Conservation (phyloP, 768 basidiomycete species). For the Porphyrellus cyaneotinctus region DNA sequence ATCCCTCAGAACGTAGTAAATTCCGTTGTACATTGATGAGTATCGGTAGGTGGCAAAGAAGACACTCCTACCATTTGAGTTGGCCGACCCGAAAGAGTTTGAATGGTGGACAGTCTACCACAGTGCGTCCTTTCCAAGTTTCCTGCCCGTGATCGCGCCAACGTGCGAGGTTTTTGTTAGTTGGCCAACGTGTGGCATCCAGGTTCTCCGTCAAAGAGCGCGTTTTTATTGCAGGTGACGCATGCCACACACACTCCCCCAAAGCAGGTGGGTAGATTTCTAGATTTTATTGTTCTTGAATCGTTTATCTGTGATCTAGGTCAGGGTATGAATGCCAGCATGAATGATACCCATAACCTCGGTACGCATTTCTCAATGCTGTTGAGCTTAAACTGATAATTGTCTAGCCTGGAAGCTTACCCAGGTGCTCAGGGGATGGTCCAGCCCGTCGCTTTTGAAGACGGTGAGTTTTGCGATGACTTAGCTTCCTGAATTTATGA, state of each 20-base stretch:
- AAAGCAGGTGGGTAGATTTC: conserved; percentile 47
- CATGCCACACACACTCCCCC: conserved; percentile 66
- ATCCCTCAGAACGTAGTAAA: not conserved
- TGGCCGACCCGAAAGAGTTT: conserved; percentile 45
- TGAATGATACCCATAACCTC: conserved; percentile 73
- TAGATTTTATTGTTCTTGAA: not conserved
- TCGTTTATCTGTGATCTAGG: conserved; percentile 33
- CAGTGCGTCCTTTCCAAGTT: conserved; percentile 37
- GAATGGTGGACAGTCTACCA: conserved; percentile 76
- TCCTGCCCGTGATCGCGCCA: not conserved
- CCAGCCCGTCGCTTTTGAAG: conserved; percentile 35
- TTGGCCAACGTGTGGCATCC: conserved; percentile 72
- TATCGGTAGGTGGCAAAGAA: conserved; percentile 47
- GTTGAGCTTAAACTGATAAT: conserved; percentile 46
- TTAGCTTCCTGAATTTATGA: not conserved
- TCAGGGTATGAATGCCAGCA: conserved; percentile 76
- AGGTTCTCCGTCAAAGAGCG: conserved; percentile 56
- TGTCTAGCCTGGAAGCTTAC: conserved; percentile 44
- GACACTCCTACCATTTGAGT: conserved; percentile 52
- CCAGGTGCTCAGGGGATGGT: conserved; percentile 42
- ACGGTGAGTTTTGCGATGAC: conserved; percentile 30
- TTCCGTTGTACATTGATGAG: not conserved
- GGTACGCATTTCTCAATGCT: conserved; percentile 29
- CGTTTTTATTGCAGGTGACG: conserved; percentile 75
- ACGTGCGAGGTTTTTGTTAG: conserved; percentile 29